Evolutionary conservation across 139 green algal species (phyloP), one percentile per base, ranked within the genome.

Genomic region (Micractinium sp.): DNA sequence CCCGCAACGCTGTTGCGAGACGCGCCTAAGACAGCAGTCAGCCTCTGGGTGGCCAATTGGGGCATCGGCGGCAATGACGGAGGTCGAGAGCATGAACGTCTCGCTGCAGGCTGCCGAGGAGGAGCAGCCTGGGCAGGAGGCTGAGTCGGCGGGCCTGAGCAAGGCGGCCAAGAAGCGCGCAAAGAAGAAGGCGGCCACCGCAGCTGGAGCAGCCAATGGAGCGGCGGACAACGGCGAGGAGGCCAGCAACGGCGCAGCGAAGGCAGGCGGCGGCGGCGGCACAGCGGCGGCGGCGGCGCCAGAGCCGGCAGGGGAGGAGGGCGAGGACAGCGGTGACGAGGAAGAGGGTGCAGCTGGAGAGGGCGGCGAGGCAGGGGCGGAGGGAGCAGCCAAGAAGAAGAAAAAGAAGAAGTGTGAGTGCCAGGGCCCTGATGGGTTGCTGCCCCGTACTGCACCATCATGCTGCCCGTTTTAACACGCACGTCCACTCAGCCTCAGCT

Each of bases 161-260:
- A 95, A 95, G 85, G 91, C 93, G 7, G 89, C 93, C 71, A 95
- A 94, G 81, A 96, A 95, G 91, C 92, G 91, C 22, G 81, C 83
- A 16, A 95, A 95, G 87, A 93, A 95, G 81, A 96, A 96, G 87
- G 92, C 90, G 60, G 83, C 87, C 76, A 87, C 90, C 60, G 66
- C 83, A 38, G 87, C 41, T 47, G 91, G 74, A 41, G 60, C 47
- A 53, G 92, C 86, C 20, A 90, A 41, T n/a, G 67, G 56, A 3
- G 78, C 77, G 0, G 77, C 56, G 41, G 80, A 38, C 25, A 83
- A 31, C 63, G 74, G 88, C 66, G n/a, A 33, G 1, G 87, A 78
- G 29, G 66, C 39, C 53, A 29, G 53, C 20, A 35, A 76, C 53
- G 39, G 80, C n/a, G 83, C 67, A 27, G 39, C 80, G 53, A 35